Evolutionary conservation across 2,329 filamentous ascomycete species (phyloP).

Genomic region (Amylocarpus encephaloides): DNA sequence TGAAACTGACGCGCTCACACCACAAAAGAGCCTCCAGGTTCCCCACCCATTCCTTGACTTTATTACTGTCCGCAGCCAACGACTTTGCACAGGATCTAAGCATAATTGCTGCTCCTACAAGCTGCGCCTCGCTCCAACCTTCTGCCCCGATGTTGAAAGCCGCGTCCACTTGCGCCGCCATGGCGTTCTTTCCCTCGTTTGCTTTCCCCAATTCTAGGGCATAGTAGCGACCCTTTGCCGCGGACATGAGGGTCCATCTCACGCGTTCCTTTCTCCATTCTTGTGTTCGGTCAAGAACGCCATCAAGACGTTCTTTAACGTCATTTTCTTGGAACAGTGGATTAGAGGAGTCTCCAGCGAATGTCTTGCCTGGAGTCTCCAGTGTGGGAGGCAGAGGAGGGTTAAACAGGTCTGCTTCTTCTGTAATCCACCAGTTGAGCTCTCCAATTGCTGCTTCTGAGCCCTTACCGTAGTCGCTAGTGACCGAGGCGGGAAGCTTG

Average conservation of each 20-base stretch:
- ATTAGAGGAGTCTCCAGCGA: neutral
- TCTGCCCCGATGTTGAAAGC: neutral
- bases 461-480: conserved; percentile 3
- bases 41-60: neutral
- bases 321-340: too few relatives aligned
- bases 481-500: neutral
- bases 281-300: too few relatives aligned
- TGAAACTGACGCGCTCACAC: neutral
- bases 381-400: neutral
- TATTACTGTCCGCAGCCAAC: neutral
- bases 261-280: too few relatives aligned
- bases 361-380: neutral
- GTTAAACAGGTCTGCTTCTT: neutral
- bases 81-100: neutral
- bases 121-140: neutral
- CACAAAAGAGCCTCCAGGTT: neutral
- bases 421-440: conserved; percentile 1
- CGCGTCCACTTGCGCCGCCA: neutral
- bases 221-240: too few relatives aligned
- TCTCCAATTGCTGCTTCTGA: neutral
- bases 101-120: neutral
- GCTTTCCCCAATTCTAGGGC: too few relatives aligned
- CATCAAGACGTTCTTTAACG: too few relatives aligned
- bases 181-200: neutral
- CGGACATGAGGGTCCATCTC: too few relatives aligned